Conservation (phyloP, 2,329 filamentous ascomycete genomes). For the Ilyonectria robusta region DNA sequence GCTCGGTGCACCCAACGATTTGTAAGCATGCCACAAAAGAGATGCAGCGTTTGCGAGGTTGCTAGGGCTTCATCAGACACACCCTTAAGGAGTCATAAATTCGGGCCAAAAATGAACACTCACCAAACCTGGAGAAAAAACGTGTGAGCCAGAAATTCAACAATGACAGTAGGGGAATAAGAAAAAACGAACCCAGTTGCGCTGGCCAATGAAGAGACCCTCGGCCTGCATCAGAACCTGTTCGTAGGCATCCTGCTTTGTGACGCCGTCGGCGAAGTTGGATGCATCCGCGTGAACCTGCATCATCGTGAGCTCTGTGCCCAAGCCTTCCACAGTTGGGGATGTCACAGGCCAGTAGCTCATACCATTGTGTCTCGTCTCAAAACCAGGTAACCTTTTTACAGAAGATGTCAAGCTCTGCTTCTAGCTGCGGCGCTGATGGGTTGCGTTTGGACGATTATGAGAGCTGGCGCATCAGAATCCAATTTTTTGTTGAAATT, state of each 20-base stretch:
- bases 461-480: neutral
- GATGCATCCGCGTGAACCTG: slow-evolving; percentile 86
- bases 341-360: neutral
- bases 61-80: slow-evolving; percentile 57
- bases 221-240: slow-evolving; percentile 81
- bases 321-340: neutral
- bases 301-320: slow-evolving; percentile 20
- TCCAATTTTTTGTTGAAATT: slow-evolving; percentile 4
- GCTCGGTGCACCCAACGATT: slow-evolving; percentile 77
- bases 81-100: neutral
- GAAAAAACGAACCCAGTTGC: slow-evolving; percentile 78
- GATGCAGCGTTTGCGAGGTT: slow-evolving; percentile 84
- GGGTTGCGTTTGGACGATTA: neutral
- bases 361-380: slow-evolving; percentile 37
- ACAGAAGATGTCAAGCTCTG: neutral
- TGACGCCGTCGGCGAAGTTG: slow-evolving; percentile 76
- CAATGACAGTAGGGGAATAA: slow-evolving; percentile 3
- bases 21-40: slow-evolving; percentile 84
- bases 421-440: neutral
- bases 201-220: slow-evolving; percentile 78
- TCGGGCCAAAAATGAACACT: slow-evolving; percentile 15
- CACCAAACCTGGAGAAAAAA: slow-evolving; percentile 45
- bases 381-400: neutral
- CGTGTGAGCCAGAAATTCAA: slow-evolving; percentile 34
- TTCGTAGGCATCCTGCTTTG: slow-evolving; percentile 80